These are phyloP conservation scores for Boletus mariae DNA, from an alignment of 1,284 basidiomycete genomes.

Conservation along the genomic window DNA sequence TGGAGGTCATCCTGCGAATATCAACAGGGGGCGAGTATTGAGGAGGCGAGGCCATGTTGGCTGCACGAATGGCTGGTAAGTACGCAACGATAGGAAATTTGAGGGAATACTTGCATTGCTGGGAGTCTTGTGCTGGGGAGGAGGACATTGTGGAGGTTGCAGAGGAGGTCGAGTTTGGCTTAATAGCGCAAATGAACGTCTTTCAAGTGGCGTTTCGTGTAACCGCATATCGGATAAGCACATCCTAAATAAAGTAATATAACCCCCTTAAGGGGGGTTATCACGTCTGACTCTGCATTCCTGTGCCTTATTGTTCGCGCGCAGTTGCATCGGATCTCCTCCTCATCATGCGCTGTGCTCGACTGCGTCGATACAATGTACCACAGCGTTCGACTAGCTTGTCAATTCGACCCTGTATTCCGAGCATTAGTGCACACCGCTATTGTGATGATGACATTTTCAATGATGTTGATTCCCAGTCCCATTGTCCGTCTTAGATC, in stretches of 20 bases:
- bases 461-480: not conserved
- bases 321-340: not conserved
- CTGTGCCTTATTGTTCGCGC: not conserved
- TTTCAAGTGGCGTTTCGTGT: slow-evolving; percentile 14
- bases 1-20: slow-evolving; percentile 44
- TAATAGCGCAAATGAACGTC: slow-evolving; percentile 19
- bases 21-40: slow-evolving; percentile 36
- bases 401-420: not conserved
- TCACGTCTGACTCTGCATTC: not conserved
- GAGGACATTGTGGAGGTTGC: not conserved
- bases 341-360: not conserved
- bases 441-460: not conserved
- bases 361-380: not conserved
- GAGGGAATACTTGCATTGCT: slow-evolving; percentile 13
- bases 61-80: slow-evolving; percentile 5
- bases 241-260: not conserved
- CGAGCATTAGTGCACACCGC: not conserved
- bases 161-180: slow-evolving; percentile 4
- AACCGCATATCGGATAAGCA: not conserved
- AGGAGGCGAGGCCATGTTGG: slow-evolving; percentile 11
- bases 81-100: not conserved
- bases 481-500: not conserved
- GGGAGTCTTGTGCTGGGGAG: slow-evolving; percentile 9
- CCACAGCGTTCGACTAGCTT: not conserved
- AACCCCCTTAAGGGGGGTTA: slow-evolving; percentile 14